Percentiles rank a stretch among this genome's conserved stretches.
These are phyloP conservation scores for Smittium culicis DNA, from an alignment of 371 early-diverging fungal genomes.

Conservation along the genomic window DNA sequence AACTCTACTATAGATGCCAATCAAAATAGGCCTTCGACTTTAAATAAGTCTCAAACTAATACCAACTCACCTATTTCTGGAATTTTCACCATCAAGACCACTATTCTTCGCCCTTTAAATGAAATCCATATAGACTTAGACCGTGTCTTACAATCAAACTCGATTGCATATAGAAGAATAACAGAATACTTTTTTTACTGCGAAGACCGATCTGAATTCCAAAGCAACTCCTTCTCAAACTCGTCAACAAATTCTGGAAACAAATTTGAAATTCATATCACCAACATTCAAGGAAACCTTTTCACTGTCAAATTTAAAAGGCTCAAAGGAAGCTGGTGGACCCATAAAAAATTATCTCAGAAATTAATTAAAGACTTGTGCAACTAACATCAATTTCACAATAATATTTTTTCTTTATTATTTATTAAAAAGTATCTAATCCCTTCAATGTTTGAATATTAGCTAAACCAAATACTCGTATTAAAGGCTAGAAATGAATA, in stretches of 20 bases:
- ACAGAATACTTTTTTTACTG: conserved; percentile 16
- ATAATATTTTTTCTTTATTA: not conserved
- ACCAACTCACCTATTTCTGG: conserved; percentile 13
- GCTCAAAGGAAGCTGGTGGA: conserved; percentile 28
- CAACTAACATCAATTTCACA: conserved; percentile 5
- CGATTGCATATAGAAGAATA: conserved; percentile 19
- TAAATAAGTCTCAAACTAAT: not conserved
- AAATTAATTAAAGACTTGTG: conserved; percentile 8
- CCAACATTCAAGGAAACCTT: conserved; percentile 23
- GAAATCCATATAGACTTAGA: conserved; percentile 24
- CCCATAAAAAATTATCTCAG: conserved; percentile 24
- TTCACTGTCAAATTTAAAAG: conserved; percentile 28
- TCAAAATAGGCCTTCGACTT: not conserved
- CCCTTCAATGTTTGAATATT: too few species aligned
- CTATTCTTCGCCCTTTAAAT: conserved; percentile 23
- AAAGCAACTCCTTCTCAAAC: conserved; percentile 14
- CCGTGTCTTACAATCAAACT: conserved; percentile 19
- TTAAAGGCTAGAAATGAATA: too few species aligned
- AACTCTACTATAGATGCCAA: not conserved
- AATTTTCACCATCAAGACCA: conserved; percentile 24
- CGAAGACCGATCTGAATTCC: conserved; percentile 3
- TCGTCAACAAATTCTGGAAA: conserved; percentile 1
- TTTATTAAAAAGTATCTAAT: too few species aligned
- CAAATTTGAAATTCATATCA: conserved; percentile 24
- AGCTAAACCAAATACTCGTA: too few species aligned